A percentile compares a stretch with the other conserved stretches of the same genome.
phyloP scores from a whole-genome alignment of 2,329 filamentous ascomycete genomes.

The Fusarium beomiforme region DNA sequence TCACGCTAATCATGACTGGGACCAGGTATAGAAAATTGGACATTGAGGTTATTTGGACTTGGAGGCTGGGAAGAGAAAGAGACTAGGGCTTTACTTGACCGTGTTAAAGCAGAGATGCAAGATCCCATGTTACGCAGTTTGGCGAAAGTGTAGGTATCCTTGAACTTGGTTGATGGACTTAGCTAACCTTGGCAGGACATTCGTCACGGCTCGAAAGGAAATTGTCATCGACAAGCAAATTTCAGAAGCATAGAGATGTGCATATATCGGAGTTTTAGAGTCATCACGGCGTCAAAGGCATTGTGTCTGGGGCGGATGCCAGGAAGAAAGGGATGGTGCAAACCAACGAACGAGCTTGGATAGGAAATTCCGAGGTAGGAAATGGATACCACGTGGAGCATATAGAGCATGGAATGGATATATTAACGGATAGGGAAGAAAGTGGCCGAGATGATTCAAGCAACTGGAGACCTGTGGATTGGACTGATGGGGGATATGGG shows the following conservation, averaged over 20 bases:
- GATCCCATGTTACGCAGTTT: constrained; percentile 44
- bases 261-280: constrained; percentile 24
- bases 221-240: background rate
- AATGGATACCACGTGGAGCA: background rate
- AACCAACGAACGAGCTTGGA: background rate
- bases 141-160: constrained; percentile 46
- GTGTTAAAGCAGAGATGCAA: constrained; percentile 46
- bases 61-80: constrained; percentile 47
- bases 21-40: constrained; percentile 45
- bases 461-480: background rate
- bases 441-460: background rate
- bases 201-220: constrained; percentile 48
- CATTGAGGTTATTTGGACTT: constrained; percentile 46
- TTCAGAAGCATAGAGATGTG: background rate
- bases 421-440: background rate
- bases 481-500: background rate
- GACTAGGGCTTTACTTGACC: constrained; percentile 45
- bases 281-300: constrained; percentile 14
- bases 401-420: background rate
- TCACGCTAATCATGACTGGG: constrained; percentile 1
- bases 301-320: background rate
- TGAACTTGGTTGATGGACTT: rapidly evolving
- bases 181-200: constrained; percentile 38
- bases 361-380: background rate
- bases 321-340: background rate